phyloP scores from a whole-genome alignment of 1,139 yeast species.

The Wickerhamomyces sp. region DNA sequence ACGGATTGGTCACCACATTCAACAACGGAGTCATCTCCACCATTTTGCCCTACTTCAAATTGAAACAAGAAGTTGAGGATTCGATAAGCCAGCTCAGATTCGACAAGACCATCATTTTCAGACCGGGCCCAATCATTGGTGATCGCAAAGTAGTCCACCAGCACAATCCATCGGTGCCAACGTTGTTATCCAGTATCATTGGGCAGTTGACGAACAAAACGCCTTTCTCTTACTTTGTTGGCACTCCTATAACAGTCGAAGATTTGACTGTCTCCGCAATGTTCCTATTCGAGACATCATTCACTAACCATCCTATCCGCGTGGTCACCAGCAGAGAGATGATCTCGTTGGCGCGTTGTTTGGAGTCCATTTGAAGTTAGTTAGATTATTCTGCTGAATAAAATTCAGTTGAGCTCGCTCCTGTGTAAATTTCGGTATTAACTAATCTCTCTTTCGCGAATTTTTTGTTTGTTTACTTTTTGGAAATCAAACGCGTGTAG shows the following conservation, averaged over 20 bases:
- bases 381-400: too few species aligned
- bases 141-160: constrained; percentile 8
- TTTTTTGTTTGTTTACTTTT: neutral
- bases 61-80: constrained; percentile 23
- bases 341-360: constrained; percentile 3
- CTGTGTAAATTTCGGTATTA: neutral
- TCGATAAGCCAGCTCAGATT: constrained; percentile 14
- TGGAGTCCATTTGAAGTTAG: constrained; percentile 3
- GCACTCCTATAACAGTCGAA: constrained; percentile 12
- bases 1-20: constrained; percentile 25
- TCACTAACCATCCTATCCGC: neutral
- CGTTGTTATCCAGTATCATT: constrained; percentile 5
- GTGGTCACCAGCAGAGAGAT: constrained; percentile 7
- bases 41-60: constrained; percentile 23
- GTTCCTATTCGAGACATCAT: constrained; percentile 10
- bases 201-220: constrained; percentile 12
- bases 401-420: too few species aligned
- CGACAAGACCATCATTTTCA: constrained; percentile 20
- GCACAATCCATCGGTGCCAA: constrained; percentile 2
- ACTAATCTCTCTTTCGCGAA: too few species aligned
- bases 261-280: constrained; percentile 15
- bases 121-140: constrained; percentile 31
- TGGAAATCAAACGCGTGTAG: neutral
- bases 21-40: constrained; percentile 22
- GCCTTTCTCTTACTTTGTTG: constrained; percentile 9